Conservation (phyloP, 2,329 filamentous ascomycete species). For the Endothia cerciana region DNA sequence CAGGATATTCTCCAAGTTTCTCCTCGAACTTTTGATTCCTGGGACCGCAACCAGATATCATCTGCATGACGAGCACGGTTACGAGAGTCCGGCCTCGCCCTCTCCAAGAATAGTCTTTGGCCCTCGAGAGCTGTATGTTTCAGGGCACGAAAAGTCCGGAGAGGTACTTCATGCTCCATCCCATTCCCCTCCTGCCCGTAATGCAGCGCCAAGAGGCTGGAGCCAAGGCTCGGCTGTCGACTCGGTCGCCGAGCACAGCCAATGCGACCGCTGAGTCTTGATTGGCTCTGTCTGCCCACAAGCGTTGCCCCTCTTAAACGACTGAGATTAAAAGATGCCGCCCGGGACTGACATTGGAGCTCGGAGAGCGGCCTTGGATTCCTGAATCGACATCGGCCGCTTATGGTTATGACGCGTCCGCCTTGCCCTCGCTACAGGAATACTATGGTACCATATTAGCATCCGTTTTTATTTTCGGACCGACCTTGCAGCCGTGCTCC, state of each 20-base stretch:
- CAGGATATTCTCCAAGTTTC: not conserved
- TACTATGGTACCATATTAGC: not conserved
- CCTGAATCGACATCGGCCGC: not conserved
- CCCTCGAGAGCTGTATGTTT: not conserved
- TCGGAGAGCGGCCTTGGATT: not conserved
- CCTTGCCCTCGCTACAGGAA: not conserved
- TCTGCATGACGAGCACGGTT: not conserved
- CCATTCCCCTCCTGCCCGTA: too few species aligned
- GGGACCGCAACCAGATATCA: not conserved
- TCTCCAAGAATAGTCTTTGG: not conserved
- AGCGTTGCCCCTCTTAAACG: not conserved
- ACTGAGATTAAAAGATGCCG: not conserved
- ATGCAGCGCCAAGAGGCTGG: not conserved
- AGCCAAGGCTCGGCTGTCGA: conserved; percentile 17
- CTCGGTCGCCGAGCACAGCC: conserved; percentile 18
- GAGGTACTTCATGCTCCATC: not conserved
- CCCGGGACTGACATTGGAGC: not conserved
- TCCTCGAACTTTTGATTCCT: not conserved
- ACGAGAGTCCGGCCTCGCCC: not conserved
- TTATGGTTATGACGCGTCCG: not conserved
- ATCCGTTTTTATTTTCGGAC: not conserved
- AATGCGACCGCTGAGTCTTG: not conserved
- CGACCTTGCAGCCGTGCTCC: not conserved
- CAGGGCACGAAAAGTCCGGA: not conserved
- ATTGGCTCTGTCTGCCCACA: not conserved